Base-by-base conservation (phyloP, 1,284 basidiomycete genomes). In the Apiotrichum montevideense region DNA sequence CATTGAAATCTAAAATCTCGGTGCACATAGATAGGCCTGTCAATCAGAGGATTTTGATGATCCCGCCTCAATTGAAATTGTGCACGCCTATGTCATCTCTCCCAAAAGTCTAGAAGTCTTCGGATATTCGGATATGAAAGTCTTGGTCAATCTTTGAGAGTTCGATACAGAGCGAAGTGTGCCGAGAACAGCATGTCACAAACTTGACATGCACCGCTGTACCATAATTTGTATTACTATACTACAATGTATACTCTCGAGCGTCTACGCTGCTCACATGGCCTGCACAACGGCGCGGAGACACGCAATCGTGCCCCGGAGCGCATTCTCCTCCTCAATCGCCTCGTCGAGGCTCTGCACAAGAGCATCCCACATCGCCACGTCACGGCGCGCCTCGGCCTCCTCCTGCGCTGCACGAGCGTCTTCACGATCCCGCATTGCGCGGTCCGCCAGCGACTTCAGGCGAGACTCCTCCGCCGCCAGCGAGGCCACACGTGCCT, bases 251-350 rank as follows among this genome's bases (percentile, higher is more conserved):
- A 39, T 40, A 35, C 14, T 37, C 2, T 50, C 14, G 15, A 35
- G 15, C 21, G 7, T 13, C 9, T 4, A 6, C 10, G 21, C 21
- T 21, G 21, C 49, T 32, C 32, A 51, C 50, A 41, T 42, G 39
- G 33, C 40, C 8, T 43, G 29, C n/a, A 51, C 50, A 32, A 51
- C 33, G 8, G 40, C 50, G 33, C 50, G 50, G 8, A 51, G 21
- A 9, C 29, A n/a, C 13, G 33, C 41, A 43, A 51, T 42, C 6
- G 50, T 51, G 8, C n/a, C 13, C 32, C 41, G 29, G 21, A 59
- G 44, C 35, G 48, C 54, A n/a, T 35, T 44, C 46, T 57, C 56
- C 34, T 54, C 53, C 46, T 57, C 59, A 15, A 61, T 52, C 37
- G 56, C 59, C 53, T 61, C 59, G 34, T 57, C 56, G 13, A 47